Evolutionary conservation across 192 early-diverging fungal genomes (phyloP), one percentile per base, ranked within the genome.

Genomic region (Rhizophagus prolifer): DNA sequence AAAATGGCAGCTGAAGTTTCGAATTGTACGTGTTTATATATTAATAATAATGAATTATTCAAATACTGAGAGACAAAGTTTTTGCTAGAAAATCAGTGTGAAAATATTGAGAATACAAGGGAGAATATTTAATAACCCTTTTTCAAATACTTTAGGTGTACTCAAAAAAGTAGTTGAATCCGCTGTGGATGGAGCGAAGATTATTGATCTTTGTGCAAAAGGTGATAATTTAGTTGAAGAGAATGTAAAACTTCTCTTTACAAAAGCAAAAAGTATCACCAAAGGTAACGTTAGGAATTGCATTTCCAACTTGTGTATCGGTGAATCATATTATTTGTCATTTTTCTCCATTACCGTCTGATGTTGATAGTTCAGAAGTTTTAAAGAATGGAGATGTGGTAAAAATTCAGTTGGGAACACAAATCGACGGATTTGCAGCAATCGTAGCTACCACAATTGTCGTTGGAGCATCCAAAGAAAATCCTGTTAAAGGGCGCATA

Each of bases 371-470:
- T 64, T 76, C 71, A 9, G 54, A 69, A 23, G 79, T 70, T 19
- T 84, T 98, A 78, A 91, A 90, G 82, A 88, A 82, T 74, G 94
- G 94, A 65, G 95, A 96, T 85, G 83, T 97, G 70, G 95, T 95
- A 81, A 94, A 95, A 83, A 89, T 98, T 79, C 89, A 94, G 79
- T 87, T 95, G 72, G 97, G 94, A 81, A 92, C 92, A 58, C 96
- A 97, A 76, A 89, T 98, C 62, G 97, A 98, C 81, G 97, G 97
- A 70, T 97, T 91, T 73, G 91, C 92, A 67, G 86, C 94, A 21
- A 86, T 91, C 58, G 88, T 90, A 36, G 95, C 91, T 31, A 90
- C 94, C 83, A 97, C 95, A 69, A 61, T 95, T 68, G 91, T 96
- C 75, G 86, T 95, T 58, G 97, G 97, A 77, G 88, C 94, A 66